Base-by-base conservation (phyloP, 352 stramenopile genomes). In the Globisporangium spiculum region DNA sequence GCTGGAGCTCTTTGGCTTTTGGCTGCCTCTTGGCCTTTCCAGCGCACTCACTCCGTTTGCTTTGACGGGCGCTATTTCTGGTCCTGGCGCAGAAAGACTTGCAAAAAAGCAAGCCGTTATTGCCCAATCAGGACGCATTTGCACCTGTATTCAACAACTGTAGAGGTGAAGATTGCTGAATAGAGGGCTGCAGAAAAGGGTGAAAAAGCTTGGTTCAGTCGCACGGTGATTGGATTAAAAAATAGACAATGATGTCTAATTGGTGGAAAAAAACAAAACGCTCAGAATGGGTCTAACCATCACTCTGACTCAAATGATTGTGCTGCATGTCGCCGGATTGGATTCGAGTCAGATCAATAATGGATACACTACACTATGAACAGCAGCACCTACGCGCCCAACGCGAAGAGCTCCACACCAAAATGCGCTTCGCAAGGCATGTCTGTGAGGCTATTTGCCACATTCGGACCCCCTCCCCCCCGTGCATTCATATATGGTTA, bases 1-100 rank as follows among this genome's bases (percentile, higher is more conserved):
- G 41, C 41, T 48, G 41, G 41, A 48, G 41, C 41, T 48, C 41
- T 20, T 48, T 48, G 41, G 41, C 16, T 48, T 48, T 48, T 48
- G 41, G 41, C 41, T 48, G 41, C 41, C 41, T 48, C 16, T 48
- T 48, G 41, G 41, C 41, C 41, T 48, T 48, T 48, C 41, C 41
- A 48, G 41, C 41, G 20, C 38, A 46, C 12, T 46, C 36, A 44
- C 36, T 44, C 38, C 4, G 38, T 22, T 41, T 20, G 27, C 27
- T 30, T 57, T 32, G 10, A 24, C 24, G 18, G 54, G 24, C 27
- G 20, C 55, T 46, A 34, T 26, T 57, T 27, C 9, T 30, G 59
- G 67, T 64, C 50, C 67, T 68, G 41, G 41, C 14, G 16, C 41
- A 48, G 16, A 48, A 48, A 48, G 41, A 48, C 41, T 24, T 24